phyloP scores from a whole-genome alignment of 257 asterid genomes.

The Forsythia suspensa region DNA sequence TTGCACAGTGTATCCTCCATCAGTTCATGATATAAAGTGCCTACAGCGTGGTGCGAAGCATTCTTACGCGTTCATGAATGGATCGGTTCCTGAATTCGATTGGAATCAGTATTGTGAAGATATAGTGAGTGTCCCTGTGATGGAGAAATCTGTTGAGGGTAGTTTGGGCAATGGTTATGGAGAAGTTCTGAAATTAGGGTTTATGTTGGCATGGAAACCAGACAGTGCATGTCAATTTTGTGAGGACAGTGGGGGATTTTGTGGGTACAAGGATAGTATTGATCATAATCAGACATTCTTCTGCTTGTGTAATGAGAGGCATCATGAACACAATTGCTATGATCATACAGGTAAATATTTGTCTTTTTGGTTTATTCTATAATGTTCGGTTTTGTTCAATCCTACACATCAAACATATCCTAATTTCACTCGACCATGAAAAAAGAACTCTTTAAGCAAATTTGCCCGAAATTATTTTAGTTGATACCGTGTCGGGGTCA shows the following conservation, averaged over 20 bases:
- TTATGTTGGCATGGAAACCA: constrained; percentile 15
- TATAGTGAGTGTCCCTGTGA: constrained; percentile 7
- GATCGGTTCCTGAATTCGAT: constrained; percentile 11
- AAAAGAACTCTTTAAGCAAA: too few relatives aligned
- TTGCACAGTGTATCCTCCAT: constrained; percentile 18
- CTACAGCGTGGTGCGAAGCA: neutral
- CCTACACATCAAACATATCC: too few relatives aligned
- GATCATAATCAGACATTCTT: neutral
- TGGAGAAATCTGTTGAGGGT: neutral
- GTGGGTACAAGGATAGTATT: neutral
- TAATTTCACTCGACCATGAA: too few relatives aligned
- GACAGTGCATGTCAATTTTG: constrained; percentile 12
- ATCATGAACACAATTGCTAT: constrained; percentile 1
- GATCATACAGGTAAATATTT: neutral
- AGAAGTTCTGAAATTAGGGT: constrained; percentile 8
- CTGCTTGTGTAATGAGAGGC: constrained; percentile 11
- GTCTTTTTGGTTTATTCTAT: neutral
- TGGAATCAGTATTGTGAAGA: constrained; percentile 13
- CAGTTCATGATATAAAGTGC: constrained; percentile 10
- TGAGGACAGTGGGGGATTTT: constrained; percentile 20
- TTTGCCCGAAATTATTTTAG: too few relatives aligned
- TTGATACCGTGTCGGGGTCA: too few relatives aligned
- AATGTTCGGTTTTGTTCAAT: too few relatives aligned
- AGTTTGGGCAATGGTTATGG: neutral
- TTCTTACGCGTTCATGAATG: constrained; percentile 7